Percentiles rank a stretch among this genome's conserved stretches.
Evolutionary conservation across 2,329 filamentous ascomycete genomes (phyloP).

Genomic region (Byssoonygena ceratinophila): DNA sequence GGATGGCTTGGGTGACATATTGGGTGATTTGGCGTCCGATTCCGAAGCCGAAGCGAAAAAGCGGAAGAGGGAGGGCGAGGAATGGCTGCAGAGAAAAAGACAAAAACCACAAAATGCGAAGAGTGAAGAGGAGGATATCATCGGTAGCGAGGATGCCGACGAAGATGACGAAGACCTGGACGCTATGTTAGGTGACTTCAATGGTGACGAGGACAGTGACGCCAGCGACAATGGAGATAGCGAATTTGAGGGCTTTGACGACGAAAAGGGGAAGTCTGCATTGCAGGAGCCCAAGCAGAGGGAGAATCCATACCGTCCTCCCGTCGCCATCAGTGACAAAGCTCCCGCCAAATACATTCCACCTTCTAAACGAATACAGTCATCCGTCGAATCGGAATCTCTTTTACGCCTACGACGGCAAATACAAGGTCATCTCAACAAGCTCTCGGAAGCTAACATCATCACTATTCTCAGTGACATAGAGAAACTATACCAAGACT

Average conservation of each 20-base stretch:
- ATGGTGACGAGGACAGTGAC: conserved; percentile 17
- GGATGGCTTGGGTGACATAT: conserved; percentile 69
- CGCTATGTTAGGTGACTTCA: neutral
- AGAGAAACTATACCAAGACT: conserved; percentile 69
- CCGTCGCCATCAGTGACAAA: conserved; percentile 33
- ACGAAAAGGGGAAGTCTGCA: conserved; percentile 12
- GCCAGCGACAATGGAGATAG: conserved; percentile 29
- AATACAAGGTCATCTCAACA: conserved; percentile 80
- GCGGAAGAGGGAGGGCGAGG: conserved; percentile 53
- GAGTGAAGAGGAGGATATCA: conserved; percentile 26
- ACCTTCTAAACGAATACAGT: conserved; percentile 62
- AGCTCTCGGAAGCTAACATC: conserved; percentile 83
- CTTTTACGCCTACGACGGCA: conserved; percentile 63
- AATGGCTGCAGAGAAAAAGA: conserved; percentile 51
- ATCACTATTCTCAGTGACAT: conserved; percentile 72
- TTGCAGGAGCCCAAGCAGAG: conserved; percentile 35
- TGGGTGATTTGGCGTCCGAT: conserved; percentile 55
- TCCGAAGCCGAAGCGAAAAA: conserved; percentile 42
- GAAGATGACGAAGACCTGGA: conserved; percentile 18
- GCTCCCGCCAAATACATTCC: conserved; percentile 67
- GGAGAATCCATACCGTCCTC: conserved; percentile 86
- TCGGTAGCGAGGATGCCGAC: conserved; percentile 21
- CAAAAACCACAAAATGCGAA: conserved; percentile 38
- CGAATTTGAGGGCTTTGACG: conserved; percentile 25
- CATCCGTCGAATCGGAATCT: conserved; percentile 55